Percentiles rank a stretch among this genome's conserved stretches.
These are phyloP conservation scores for Catenaria anguillulae DNA, from an alignment of 371 early-diverging fungal species.

Conservation along the genomic window DNA sequence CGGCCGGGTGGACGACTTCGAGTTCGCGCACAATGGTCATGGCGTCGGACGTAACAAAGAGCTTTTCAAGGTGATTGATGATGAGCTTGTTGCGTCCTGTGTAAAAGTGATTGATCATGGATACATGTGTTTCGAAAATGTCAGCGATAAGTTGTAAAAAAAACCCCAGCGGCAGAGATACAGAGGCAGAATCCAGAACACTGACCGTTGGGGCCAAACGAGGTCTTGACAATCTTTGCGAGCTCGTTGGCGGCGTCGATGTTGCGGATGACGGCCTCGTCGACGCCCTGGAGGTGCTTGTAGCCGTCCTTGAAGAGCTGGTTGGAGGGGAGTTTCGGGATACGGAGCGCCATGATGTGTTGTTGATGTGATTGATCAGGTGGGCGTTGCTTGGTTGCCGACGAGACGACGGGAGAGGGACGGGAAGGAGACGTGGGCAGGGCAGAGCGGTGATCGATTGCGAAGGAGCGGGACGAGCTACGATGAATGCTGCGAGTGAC, in stretches of 20 bases:
- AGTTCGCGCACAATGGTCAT: conserved; percentile 97
- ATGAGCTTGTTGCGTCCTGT: conserved; percentile 99
- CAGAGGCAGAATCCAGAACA: conserved; percentile 11
- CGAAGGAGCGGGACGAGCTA: too few relatives aligned
- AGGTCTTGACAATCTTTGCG: conserved; percentile 79
- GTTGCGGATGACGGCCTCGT: conserved; percentile 89
- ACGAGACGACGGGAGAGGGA: too few relatives aligned
- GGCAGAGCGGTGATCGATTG: too few relatives aligned
- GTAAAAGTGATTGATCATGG: not conserved
- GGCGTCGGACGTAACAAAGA: conserved; percentile 98
- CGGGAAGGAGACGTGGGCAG: too few relatives aligned
- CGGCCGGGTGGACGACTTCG: conserved; percentile 98
- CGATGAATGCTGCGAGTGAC: too few relatives aligned
- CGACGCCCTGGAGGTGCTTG: conserved; percentile 91
- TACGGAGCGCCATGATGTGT: conserved; percentile 69
- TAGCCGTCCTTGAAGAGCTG: conserved; percentile 80
- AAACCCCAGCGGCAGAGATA: not conserved
- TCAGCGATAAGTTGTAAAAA: not conserved
- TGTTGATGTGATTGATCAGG: too few relatives aligned
- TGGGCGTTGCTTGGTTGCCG: too few relatives aligned
- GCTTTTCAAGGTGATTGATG: conserved; percentile 91
- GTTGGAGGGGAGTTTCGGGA: conserved; percentile 73
- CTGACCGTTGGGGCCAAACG: conserved; percentile 95
- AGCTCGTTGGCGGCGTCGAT: conserved; percentile 86
- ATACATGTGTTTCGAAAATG: too few relatives aligned